A percentile compares a stretch with the other conserved stretches of the same genome.
phyloP scores from a whole-genome alignment of 2,329 filamentous ascomycete genomes.

The Paraphoma chrysanthemicola region DNA sequence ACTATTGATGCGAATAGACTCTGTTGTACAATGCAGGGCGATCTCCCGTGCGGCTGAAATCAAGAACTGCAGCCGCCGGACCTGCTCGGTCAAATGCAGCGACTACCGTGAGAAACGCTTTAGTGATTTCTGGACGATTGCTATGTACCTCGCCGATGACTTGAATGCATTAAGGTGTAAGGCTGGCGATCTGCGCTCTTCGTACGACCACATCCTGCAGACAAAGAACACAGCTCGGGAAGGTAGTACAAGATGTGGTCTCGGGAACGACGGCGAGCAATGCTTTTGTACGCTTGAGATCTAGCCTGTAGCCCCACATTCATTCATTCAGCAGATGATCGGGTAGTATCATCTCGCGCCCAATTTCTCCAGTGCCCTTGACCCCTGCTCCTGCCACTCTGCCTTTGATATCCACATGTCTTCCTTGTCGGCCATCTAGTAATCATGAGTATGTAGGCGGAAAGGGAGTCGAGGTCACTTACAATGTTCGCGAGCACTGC shows the following conservation, averaged over 20 bases:
- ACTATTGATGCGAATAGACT: neutral
- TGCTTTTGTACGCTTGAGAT: slow-evolving; percentile 5
- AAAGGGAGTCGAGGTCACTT: slow-evolving; percentile 36
- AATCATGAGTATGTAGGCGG: slow-evolving; percentile 14
- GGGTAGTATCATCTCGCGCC: slow-evolving; percentile 72
- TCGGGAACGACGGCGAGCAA: slow-evolving; percentile 1
- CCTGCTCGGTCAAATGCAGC: slow-evolving; percentile 3
- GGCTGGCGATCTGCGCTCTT: neutral
- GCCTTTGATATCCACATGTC: slow-evolving; percentile 98
- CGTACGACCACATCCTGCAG: slow-evolving; percentile 1
- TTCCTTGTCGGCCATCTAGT: slow-evolving; percentile 92
- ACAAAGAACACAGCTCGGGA: slow-evolving; percentile 1
- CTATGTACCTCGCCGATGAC: neutral
- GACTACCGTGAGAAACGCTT: too few relatives aligned
- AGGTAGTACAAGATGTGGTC: slow-evolving; percentile 4
- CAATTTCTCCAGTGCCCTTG: slow-evolving; percentile 86
- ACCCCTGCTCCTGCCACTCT: slow-evolving; percentile 95
- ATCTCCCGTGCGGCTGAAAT: slow-evolving; percentile 28
- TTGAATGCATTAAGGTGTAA: neutral
- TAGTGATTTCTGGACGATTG: neutral
- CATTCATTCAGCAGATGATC: slow-evolving; percentile 6
- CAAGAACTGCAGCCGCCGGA: slow-evolving; percentile 12
- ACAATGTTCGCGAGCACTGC: slow-evolving; percentile 94
- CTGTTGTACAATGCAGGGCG: slow-evolving; percentile 14
- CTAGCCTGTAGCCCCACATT: slow-evolving; percentile 10